These are phyloP conservation scores for Cercophora newfieldiana DNA, from an alignment of 495 filamentous ascomycete genomes.

Conservation along the genomic window DNA sequence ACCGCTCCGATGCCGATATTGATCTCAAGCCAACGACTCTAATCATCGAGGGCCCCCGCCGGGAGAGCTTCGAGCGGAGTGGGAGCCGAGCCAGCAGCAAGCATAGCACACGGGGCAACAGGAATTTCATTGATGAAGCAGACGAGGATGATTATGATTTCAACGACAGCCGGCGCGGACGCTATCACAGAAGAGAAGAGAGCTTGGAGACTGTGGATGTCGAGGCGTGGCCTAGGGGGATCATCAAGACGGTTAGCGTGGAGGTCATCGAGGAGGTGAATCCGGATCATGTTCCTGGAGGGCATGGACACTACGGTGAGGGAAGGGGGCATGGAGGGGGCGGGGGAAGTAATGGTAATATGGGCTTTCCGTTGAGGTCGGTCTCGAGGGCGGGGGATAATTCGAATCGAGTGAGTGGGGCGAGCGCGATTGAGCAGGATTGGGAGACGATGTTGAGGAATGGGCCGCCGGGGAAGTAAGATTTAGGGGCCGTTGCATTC, in stretches of 20 bases:
- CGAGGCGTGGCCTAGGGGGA: conserved; percentile 35
- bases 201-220: conserved; percentile 22
- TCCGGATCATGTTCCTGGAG: conserved; percentile 20
- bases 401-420: conserved; percentile 16
- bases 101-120: background rate
- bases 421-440: conserved; percentile 29
- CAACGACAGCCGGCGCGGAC: conserved; percentile 3
- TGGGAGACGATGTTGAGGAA: conserved; percentile 31
- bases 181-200: conserved; percentile 7
- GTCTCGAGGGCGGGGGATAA: background rate
- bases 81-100: background rate
- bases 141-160: conserved; percentile 17
- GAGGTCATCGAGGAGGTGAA: conserved; percentile 41
- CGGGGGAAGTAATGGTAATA: background rate
- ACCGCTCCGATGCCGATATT: conserved; percentile 17
- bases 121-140: conserved; percentile 8
- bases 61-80: conserved; percentile 12
- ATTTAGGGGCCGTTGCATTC: background rate
- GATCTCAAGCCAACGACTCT: conserved; percentile 26
- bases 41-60: conserved; percentile 28
- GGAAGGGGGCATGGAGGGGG: background rate
- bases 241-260: conserved; percentile 44
- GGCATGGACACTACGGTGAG: background rate
- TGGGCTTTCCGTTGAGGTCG: background rate
- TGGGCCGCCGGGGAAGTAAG: conserved; percentile 20